These are phyloP conservation scores for Macrophomina tecta DNA, from an alignment of 2,329 filamentous ascomycete genomes.

Conservation along the genomic window DNA sequence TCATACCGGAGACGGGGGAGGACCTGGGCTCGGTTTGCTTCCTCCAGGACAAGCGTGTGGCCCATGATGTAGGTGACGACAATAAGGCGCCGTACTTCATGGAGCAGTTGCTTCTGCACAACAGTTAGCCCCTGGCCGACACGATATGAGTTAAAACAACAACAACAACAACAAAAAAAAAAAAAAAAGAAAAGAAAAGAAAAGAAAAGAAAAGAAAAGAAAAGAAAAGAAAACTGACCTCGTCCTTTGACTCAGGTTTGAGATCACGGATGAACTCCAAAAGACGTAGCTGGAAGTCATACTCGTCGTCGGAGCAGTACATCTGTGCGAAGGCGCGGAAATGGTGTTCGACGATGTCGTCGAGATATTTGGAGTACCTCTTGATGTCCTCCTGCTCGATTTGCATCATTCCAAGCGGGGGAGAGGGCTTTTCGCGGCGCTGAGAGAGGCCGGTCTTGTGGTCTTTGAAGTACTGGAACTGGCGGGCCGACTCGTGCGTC, in stretches of 20 bases:
- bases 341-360: conserved; percentile 49
- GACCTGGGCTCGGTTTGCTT: conserved; percentile 41
- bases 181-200: background rate
- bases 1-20: conserved; percentile 44
- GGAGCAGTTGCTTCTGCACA: conserved; percentile 47
- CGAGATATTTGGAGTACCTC: conserved; percentile 53
- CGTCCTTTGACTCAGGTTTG: conserved; percentile 47
- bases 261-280: conserved; percentile 50
- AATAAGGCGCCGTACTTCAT: conserved; percentile 53
- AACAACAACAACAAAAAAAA: too few relatives aligned
- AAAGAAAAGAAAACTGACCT: conserved; percentile 37
- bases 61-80: conserved; percentile 58
- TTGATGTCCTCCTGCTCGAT: conserved; percentile 52
- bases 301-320: conserved; percentile 53
- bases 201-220: background rate
- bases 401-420: conserved; percentile 53
- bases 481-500: conserved; percentile 46
- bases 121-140: conserved; percentile 5
- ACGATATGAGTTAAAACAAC: conserved; percentile 6
- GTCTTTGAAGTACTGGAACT: conserved; percentile 52
- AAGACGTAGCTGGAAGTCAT: conserved; percentile 51
- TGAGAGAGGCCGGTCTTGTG: conserved; percentile 40
- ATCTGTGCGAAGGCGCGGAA: conserved; percentile 50
- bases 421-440: conserved; percentile 47
- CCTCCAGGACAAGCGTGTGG: conserved; percentile 53